Base-by-base conservation (phyloP, 768 basidiomycete species). In the Phaeotremella skinneri region DNA sequence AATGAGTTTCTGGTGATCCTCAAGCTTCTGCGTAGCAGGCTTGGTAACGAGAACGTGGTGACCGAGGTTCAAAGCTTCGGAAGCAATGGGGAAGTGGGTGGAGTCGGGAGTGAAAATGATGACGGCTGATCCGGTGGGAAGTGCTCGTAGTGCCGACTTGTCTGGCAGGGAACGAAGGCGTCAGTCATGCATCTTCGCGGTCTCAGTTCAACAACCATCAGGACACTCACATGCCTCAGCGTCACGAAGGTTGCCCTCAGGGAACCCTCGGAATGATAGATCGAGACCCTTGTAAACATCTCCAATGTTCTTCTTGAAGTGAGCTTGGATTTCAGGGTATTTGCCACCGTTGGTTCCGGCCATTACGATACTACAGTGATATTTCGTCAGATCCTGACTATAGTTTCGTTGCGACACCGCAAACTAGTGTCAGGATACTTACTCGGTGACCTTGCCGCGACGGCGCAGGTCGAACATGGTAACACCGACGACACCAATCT, bases 1-100 rank as follows among this genome's bases (percentile, higher is more conserved):
- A 62, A 91, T 85, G 49, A 94, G 82, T 29, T 83, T 82, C 60
- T 84, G 85, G 77, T 96, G 92, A 73, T 96, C 87, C 52, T 84
- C 81, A 55, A 96, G 82, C 17, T 89, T 81, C 70, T 94, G 87
- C 0, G 90, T 91, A 3, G 91, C 92, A 2, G 92, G 92, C 77
- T 94, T 96, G 43, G 92, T 96, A 61, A 94, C 83, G 39, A 94
- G 84, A 50, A 94, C 91, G 73, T 94, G 92, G 45, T 93, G 79
- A 0, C 87, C 86, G 39, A 81, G 85, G 76, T 90, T 85, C 32
- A 94, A 87, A 3, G 92, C 92, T 70, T 91, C 89, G 43, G 87
- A 79, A 20, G 90, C 85, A 70, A 93, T 94, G 29, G 85, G 83
- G 75, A 85, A 87, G 77, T 94, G 91, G 16, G 91, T 93, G 85